Evolutionary conservation across 768 basidiomycete species (phyloP).

Genomic region (Ephemerocybe angulata): DNA sequence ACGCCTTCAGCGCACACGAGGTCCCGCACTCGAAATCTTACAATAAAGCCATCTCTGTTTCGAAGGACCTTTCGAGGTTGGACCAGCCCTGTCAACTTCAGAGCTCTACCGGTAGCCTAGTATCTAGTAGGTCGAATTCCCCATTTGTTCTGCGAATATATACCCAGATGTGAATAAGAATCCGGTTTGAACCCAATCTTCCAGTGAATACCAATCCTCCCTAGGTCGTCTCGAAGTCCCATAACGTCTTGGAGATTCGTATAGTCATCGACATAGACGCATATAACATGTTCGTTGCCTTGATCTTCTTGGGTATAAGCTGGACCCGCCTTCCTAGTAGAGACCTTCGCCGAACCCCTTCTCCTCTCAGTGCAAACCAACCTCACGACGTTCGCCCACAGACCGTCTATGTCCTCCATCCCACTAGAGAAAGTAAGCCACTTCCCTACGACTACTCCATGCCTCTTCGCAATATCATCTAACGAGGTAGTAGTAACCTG

Average conservation of each 20-base stretch:
- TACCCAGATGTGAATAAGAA: conserved; percentile 35
- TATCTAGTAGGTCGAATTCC: conserved; percentile 32
- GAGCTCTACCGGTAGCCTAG: too few relatives aligned
- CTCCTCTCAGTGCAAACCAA: conserved; percentile 25
- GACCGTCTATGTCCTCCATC: conserved; percentile 26
- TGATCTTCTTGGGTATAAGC: too few relatives aligned
- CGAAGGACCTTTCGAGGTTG: too few relatives aligned
- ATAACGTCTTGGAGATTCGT: conserved; percentile 24
- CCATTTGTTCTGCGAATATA: conserved; percentile 35
- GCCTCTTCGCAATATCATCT: conserved; percentile 30
- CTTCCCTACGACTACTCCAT: conserved; percentile 32
- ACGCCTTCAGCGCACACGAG: too few relatives aligned
- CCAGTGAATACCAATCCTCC: conserved; percentile 21
- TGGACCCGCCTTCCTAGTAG: conserved; percentile 31
- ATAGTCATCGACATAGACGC: conserved; percentile 30
- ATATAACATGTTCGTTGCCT: conserved; percentile 28
- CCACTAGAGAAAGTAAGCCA: conserved; percentile 34
- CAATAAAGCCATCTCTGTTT: too few relatives aligned
- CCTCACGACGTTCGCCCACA: conserved; percentile 33
- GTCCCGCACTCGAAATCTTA: too few relatives aligned
- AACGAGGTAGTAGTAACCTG: conserved; percentile 28
- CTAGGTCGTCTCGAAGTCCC: conserved; percentile 29
- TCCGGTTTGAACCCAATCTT: conserved; percentile 40
- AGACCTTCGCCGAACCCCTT: conserved; percentile 33
- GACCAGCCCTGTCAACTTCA: too few relatives aligned